These are phyloP conservation scores for Penicillium chermesinum DNA, from an alignment of 495 filamentous ascomycete genomes.

Conservation along the genomic window DNA sequence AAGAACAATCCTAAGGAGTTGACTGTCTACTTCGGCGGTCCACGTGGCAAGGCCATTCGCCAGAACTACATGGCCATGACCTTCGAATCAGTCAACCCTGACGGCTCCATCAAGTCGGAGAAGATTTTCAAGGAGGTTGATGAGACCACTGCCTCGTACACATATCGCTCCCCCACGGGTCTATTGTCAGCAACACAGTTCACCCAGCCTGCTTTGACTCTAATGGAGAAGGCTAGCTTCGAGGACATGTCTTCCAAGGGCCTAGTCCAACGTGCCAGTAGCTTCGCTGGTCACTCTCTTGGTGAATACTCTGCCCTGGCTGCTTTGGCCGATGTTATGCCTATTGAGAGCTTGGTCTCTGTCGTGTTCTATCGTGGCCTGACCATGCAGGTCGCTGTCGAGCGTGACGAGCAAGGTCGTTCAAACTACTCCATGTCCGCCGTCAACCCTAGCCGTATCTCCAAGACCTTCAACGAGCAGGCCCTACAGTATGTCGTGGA, in stretches of 20 bases:
- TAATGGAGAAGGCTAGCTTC: conserved; percentile 99
- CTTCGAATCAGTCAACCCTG: conserved; percentile 88
- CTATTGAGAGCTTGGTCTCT: conserved; percentile 95
- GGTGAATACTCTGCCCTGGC: conserved; percentile 98
- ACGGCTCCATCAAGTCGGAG: conserved; percentile 92
- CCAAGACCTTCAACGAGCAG: conserved; percentile 95
- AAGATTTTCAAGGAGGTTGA: conserved; percentile 98
- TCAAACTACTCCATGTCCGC: conserved; percentile 99
- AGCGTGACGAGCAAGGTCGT: conserved; percentile 85
- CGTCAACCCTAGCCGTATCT: conserved; percentile 95
- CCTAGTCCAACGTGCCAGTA: conserved; percentile 90
- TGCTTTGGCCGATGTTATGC: conserved; percentile 96
- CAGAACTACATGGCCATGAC: conserved; percentile 99
- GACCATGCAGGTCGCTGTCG: conserved; percentile 99
- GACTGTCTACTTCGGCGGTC: conserved; percentile 96
- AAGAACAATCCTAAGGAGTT: conserved; percentile 99
- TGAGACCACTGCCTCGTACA: conserved; percentile 89
- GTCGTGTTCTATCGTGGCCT: conserved; percentile 98
- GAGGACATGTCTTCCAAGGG: conserved; percentile 98
- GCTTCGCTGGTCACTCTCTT: conserved; percentile 95
- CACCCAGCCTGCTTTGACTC: conserved; percentile 91
- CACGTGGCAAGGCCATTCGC: conserved; percentile 92
- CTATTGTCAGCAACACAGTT: conserved; percentile 97
- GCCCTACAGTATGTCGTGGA: conserved; percentile 93
- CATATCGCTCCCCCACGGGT: conserved; percentile 91